phyloP scores from a whole-genome alignment of 768 basidiomycete genomes.

The Daedaleopsis nitida region DNA sequence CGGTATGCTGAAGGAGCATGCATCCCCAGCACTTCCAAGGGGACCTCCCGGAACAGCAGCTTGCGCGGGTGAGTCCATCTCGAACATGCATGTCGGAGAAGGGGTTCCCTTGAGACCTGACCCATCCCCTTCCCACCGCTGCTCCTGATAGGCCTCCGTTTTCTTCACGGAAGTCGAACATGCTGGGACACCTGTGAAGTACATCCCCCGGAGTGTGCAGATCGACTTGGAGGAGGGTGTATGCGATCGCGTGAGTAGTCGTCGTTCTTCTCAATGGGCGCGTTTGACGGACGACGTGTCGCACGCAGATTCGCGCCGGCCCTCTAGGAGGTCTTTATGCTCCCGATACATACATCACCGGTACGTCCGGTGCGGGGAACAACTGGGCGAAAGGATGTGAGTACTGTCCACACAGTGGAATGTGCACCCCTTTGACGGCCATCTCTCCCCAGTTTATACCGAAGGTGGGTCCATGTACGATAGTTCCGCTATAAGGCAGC shows the following conservation, averaged over 20 bases:
- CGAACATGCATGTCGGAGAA: neutral
- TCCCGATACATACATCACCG: constrained; percentile 82
- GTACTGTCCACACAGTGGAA: constrained; percentile 26
- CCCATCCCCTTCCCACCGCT: neutral
- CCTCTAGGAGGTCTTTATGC: constrained; percentile 75
- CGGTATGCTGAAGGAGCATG: neutral
- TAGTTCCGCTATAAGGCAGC: neutral
- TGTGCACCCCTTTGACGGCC: constrained; percentile 11
- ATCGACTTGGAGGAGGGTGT: constrained; percentile 91
- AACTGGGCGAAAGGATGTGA: constrained; percentile 96
- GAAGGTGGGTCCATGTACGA: constrained; percentile 57
- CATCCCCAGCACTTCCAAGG: constrained; percentile 63
- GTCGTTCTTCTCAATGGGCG: neutral
- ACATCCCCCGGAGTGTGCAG: constrained; percentile 88
- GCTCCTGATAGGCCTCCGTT: constrained; percentile 59
- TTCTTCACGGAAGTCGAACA: constrained; percentile 76
- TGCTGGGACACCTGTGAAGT: constrained; percentile 41
- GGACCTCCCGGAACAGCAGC: constrained; percentile 61
- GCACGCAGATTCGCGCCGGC: constrained; percentile 62
- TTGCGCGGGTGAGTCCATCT: constrained; percentile 58
- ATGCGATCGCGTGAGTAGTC: constrained; percentile 62
- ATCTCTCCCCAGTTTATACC: constrained; percentile 70
- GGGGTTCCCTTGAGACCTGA: neutral
- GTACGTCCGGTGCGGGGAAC: constrained; percentile 74
- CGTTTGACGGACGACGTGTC: neutral